Conservation (phyloP, 2,329 filamentous ascomycete genomes). For the Ophiostoma piceae region DNA sequence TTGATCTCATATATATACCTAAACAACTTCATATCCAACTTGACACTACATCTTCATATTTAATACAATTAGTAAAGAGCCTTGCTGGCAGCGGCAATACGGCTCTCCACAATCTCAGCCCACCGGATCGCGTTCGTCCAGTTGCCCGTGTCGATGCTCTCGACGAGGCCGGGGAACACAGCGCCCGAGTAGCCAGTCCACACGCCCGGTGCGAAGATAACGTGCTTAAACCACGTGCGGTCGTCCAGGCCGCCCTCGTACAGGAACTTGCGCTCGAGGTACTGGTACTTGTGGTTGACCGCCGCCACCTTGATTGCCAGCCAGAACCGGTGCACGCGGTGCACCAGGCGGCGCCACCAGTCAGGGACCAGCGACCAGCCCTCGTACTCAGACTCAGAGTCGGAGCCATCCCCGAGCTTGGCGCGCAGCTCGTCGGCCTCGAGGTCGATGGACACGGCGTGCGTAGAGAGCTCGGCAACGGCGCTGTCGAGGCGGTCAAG, state of each 20-base stretch:
- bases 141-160: slow-evolving; percentile 57
- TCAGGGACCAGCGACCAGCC: slow-evolving; percentile 13
- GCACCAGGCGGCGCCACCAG: slow-evolving; percentile 63
- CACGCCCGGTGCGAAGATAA: slow-evolving; percentile 56
- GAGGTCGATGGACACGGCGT: slow-evolving; percentile 44
- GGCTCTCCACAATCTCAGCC: slow-evolving; percentile 53
- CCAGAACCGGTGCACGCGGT: slow-evolving; percentile 49
- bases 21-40: neutral
- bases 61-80: slow-evolving; percentile 30
- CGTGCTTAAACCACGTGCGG: slow-evolving; percentile 77
- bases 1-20: too few relatives aligned
- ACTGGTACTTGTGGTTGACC: slow-evolving; percentile 78
- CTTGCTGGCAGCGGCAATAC: slow-evolving; percentile 44
- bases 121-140: slow-evolving; percentile 55
- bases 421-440: slow-evolving; percentile 37
- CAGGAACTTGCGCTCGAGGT: slow-evolving; percentile 74
- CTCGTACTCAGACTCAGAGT: neutral
- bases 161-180: slow-evolving; percentile 59
- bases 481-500: slow-evolving; percentile 35
- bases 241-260: slow-evolving; percentile 71
- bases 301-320: slow-evolving; percentile 23
- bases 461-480: slow-evolving; percentile 34
- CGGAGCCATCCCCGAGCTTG: slow-evolving; percentile 35
- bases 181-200: slow-evolving; percentile 84
- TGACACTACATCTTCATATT: neutral